Percentiles rank a stretch among this genome's conserved stretches.
Conservation (phyloP, 1,284 basidiomycete genomes). For the Mycena sp. region DNA sequence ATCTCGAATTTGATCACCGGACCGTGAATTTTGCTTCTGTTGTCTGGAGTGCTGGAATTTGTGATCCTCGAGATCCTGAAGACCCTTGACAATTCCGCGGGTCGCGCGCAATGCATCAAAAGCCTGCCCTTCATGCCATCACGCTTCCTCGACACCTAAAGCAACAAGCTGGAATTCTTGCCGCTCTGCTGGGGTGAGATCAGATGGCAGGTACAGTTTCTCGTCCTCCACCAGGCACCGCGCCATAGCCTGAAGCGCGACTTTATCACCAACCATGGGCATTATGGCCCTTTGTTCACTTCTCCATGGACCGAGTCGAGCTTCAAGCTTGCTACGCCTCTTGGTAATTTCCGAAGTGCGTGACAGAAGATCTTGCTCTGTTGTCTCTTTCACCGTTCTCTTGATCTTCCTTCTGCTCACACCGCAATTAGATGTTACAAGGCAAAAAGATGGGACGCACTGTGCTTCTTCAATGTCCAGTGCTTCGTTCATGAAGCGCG, state of each 20-base stretch:
- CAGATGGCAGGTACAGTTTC: not conserved
- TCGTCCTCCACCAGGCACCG: not conserved
- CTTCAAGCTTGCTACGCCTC: too few relatives aligned
- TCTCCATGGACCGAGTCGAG: too few relatives aligned
- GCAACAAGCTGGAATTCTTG: conserved; percentile 5
- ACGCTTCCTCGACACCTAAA: conserved; percentile 13
- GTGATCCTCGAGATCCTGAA: conserved; percentile 10
- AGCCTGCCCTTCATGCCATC: conserved; percentile 27
- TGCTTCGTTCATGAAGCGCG: not conserved
- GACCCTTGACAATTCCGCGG: conserved; percentile 20
- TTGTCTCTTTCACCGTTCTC: too few relatives aligned
- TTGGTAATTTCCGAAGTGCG: too few relatives aligned
- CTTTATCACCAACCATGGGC: not conserved
- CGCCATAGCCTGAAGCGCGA: not conserved
- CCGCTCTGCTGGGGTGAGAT: not conserved
- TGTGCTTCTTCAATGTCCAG: conserved; percentile 10
- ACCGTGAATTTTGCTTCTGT: conserved; percentile 24
- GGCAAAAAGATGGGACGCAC: not conserved
- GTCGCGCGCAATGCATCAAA: conserved; percentile 27
- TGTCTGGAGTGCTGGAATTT: conserved; percentile 23
- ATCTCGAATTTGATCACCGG: conserved; percentile 6
- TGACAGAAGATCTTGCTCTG: too few relatives aligned
- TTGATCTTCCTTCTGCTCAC: too few relatives aligned
- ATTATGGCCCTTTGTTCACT: not conserved
- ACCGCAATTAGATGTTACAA: too few relatives aligned